Base-by-base conservation (phyloP, 352 stramenopile species). In the Blastocystis sp. region DNA sequence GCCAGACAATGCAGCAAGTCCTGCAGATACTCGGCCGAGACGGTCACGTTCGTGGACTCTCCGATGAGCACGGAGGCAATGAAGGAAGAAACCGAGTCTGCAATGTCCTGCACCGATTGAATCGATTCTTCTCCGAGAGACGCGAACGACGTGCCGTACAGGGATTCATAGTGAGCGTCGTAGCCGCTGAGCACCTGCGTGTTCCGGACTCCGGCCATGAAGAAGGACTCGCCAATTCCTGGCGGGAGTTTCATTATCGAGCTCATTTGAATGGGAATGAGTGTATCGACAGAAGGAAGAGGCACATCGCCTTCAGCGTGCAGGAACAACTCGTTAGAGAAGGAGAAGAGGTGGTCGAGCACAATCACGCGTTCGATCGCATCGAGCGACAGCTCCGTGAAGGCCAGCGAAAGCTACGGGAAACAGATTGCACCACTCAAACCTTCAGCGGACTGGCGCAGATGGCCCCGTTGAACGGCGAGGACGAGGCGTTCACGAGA, bases 391-490 rank as follows among this genome's bases (percentile, higher is more conserved):
- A 87, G 21, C 2, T 87, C 28, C 6, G 54, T 77, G 52, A 87
- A 87, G 45, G 19, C 48, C 7, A 77, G 45, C 9, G 62, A 87
- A 45, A 87, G 28, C 77, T 87, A 87, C 3, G 21, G 63, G 19
- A 34, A 48, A 78, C 42, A 21, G 52, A 48, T 34, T 34, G 38
- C 28, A 38, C 40, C 6, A 34, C 43, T 21, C 34, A 48, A 69
- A 84, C 65, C 14, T 40, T 74, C 11, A 87, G 77, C 24, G 77
- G 77, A 87, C 77, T 87, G 21, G 65, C 71, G 43, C 77, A 87
- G 7, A 87, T 87, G 1, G 43, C 42, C 34, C 71, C 65, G 21
- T 77, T 77, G 43, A 87, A 63, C n/a, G 62, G 62, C 24, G 62
- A 77, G 43, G 61, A 21, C 4, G 38, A 4, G 21, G 21, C 42